These are phyloP conservation scores for Parastagonospora nodorum DNA, from an alignment of 2,329 filamentous ascomycete species.

Conservation along the genomic window DNA sequence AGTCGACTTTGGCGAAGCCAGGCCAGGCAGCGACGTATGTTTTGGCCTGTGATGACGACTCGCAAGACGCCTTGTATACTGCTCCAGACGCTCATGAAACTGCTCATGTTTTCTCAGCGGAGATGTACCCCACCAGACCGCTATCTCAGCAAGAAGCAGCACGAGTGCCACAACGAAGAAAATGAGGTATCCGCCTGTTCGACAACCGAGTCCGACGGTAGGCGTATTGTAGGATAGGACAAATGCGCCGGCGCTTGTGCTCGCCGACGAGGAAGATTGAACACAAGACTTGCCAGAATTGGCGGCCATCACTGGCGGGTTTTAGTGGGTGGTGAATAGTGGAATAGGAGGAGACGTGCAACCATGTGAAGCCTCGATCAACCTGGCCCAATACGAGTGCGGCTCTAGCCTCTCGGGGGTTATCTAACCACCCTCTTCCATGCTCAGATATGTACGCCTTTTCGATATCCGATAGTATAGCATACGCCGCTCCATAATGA, in stretches of 20 bases:
- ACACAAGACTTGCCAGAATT: conserved; percentile 47
- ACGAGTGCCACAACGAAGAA: conserved; percentile 38
- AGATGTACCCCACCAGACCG: conserved; percentile 42
- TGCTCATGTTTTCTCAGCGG: conserved; percentile 10
- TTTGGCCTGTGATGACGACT: neutral
- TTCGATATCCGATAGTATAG: conserved; percentile 48
- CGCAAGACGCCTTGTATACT: conserved; percentile 3
- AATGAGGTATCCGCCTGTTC: conserved; percentile 48
- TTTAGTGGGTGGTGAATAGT: neutral
- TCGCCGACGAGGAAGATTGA: conserved; percentile 41
- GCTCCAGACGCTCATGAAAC: conserved; percentile 5
- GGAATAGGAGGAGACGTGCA: conserved; percentile 12
- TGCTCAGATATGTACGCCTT: conserved; percentile 39
- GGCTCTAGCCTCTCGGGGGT: conserved; percentile 19
- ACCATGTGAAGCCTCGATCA: conserved; percentile 43
- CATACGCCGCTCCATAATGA: conserved; percentile 47
- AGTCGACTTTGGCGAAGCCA: conserved; percentile 2
- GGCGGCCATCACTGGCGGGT: conserved; percentile 35
- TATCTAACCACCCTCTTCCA: conserved; percentile 41
- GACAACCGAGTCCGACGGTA: conserved; percentile 48
- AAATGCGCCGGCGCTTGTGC: conserved; percentile 43
- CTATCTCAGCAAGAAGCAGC: conserved; percentile 41
- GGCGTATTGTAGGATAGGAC: conserved; percentile 50
- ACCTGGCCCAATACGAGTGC: conserved; percentile 39
- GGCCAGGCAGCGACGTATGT: conserved; percentile 1